A percentile compares a stretch with the other conserved stretches of the same genome.
Evolutionary conservation across 495 filamentous ascomycete species (phyloP).

Genomic region (Pseudotulostoma volvatum): DNA sequence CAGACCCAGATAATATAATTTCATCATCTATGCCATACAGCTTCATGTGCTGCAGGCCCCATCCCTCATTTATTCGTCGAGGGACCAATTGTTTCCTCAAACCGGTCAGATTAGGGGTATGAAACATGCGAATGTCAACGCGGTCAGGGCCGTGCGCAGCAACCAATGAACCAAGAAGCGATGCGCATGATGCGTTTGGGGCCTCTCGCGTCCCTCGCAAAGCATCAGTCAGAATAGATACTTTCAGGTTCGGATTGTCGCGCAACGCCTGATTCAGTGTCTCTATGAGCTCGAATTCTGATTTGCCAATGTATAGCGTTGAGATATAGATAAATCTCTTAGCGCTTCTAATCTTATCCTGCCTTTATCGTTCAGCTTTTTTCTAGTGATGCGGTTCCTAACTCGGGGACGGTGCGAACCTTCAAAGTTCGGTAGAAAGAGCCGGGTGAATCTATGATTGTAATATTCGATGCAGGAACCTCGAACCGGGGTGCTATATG

Average conservation of each 20-base stretch:
- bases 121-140: conserved; percentile 94
- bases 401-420: conserved; percentile 25
- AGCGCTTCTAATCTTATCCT: conserved; percentile 69
- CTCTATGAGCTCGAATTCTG: conserved; percentile 75
- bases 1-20: conserved; percentile 80
- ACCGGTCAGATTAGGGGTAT: conserved; percentile 90
- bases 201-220: conserved; percentile 84
- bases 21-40: conserved; percentile 93
- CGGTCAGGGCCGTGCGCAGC: conserved; percentile 66
- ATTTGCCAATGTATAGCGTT: conserved; percentile 90
- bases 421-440: conserved; percentile 86
- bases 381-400: no score
- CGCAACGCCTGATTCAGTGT: conserved; percentile 61
- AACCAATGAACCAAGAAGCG: conserved; percentile 66
- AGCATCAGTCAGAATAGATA: conserved; percentile 88
- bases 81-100: conserved; percentile 69
- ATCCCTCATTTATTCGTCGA: conserved; percentile 87
- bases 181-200: conserved; percentile 77
- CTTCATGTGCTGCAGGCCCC: conserved; percentile 99
- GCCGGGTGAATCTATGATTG: conserved; percentile 57
- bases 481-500: conserved; percentile 79
- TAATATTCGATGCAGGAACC: conserved; percentile 62
- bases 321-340: conserved; percentile 72
- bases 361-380: conserved; percentile 5
- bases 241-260: conserved; percentile 61